These are phyloP conservation scores for Paracoccidioides lutzii DNA, from an alignment of 2,329 filamentous ascomycete genomes.

Conservation along the genomic window DNA sequence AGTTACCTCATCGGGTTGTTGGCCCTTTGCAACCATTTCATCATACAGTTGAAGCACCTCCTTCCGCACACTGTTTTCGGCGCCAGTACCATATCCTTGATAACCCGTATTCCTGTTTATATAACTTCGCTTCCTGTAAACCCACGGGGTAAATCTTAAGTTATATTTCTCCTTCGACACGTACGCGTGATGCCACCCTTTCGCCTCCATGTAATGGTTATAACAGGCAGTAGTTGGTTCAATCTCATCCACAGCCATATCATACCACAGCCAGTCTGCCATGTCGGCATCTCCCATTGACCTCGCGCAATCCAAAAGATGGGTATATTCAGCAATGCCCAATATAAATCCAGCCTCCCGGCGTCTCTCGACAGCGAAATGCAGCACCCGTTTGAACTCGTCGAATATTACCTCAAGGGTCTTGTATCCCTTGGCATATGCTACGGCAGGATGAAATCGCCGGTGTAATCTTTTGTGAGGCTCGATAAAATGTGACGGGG, in stretches of 20 bases:
- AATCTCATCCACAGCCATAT: conserved; percentile 27
- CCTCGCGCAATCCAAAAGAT: conserved; percentile 41
- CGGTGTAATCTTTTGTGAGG: conserved; percentile 36
- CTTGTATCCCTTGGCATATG: conserved; percentile 30
- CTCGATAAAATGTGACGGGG: conserved; percentile 42
- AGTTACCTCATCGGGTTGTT: conserved; percentile 39
- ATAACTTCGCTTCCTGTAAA: conserved; percentile 19
- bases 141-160: conserved; percentile 22
- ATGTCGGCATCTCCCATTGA: conserved; percentile 33
- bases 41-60: conserved; percentile 32
- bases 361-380: conserved; percentile 27
- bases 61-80: conserved; percentile 20
- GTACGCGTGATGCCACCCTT: conserved; percentile 35
- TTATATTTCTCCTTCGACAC: conserved; percentile 29
- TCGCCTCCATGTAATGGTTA: conserved; percentile 41
- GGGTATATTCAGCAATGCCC: conserved; percentile 37
- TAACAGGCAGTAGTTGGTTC: conserved; percentile 40
- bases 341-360: conserved; percentile 25
- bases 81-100: conserved; percentile 20
- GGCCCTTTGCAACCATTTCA: conserved; percentile 34
- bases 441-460: conserved; percentile 38
- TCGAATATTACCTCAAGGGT: conserved; percentile 27
- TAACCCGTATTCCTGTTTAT: conserved; percentile 12
- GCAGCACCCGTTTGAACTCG: conserved; percentile 28
- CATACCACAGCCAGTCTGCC: conserved; percentile 36